Conservation (phyloP, 2,329 filamentous ascomycete genomes). For the Incumbomyces delicatus region DNA sequence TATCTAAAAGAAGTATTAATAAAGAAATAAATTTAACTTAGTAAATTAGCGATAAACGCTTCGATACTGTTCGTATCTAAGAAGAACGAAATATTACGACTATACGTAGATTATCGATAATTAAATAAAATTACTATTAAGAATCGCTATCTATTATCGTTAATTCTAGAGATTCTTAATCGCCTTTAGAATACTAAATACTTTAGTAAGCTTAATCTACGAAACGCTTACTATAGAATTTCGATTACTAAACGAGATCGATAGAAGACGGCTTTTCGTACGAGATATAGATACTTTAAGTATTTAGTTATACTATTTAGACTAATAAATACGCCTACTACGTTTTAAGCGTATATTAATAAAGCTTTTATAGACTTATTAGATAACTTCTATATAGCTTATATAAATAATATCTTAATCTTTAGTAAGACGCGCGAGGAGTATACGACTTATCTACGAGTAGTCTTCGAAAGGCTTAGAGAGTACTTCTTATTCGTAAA, state of each 20-base stretch:
- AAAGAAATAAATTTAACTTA: background rate
- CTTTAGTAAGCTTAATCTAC: too few relatives aligned
- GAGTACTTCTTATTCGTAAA: too few relatives aligned
- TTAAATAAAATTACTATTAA: constrained; percentile 27
- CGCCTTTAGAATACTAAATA: too few relatives aligned
- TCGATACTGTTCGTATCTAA: constrained; percentile 6
- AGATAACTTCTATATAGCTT: background rate
- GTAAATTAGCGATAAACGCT: background rate
- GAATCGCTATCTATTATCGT: constrained; percentile 10
- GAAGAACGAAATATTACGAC: constrained; percentile 9
- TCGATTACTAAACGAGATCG: too few relatives aligned
- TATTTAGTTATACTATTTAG: constrained; percentile 26
- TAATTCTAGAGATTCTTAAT: too few relatives aligned
- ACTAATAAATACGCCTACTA: constrained; percentile 13
- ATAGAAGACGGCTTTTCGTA: constrained; percentile 16
- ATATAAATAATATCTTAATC: constrained; percentile 5
- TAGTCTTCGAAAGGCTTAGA: background rate
- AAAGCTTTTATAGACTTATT: too few relatives aligned
- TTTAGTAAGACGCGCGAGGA: background rate
- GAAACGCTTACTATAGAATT: too few relatives aligned
- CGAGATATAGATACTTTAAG: constrained; percentile 21
- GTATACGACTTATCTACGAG: background rate
- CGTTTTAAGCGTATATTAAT: too few relatives aligned
- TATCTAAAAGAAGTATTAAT: background rate
- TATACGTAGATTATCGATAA: constrained; percentile 25